Conservation (phyloP, 1,284 basidiomycete species). For the Boletellus sp. region DNA sequence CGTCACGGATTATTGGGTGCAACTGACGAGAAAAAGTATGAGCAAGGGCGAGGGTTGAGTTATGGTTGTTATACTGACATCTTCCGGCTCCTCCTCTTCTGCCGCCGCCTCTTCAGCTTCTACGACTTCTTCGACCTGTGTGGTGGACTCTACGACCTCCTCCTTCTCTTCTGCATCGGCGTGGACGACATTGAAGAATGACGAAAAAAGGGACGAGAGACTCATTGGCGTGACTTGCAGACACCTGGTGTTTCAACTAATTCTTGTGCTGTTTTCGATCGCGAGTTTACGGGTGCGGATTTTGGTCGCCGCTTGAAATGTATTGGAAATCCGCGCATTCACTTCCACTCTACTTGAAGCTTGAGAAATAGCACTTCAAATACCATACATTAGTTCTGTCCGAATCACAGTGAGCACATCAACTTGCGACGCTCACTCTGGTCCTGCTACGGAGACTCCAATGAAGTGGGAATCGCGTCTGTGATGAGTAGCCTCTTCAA, state of each 20-base stretch:
- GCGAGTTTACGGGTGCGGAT: slow-evolving; percentile 24
- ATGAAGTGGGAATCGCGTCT: too few relatives aligned
- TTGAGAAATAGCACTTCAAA: too few relatives aligned
- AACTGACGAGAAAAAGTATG: slow-evolving; percentile 37
- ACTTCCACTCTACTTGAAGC: too few relatives aligned
- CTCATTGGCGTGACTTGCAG: slow-evolving; percentile 28
- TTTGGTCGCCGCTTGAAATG: slow-evolving; percentile 26
- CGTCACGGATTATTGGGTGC: slow-evolving; percentile 68
- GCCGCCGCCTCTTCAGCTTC: slow-evolving; percentile 37
- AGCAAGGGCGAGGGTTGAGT: background rate
- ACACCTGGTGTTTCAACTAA: slow-evolving; percentile 5
- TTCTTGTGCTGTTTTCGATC: slow-evolving; percentile 13
- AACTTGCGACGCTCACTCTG: too few relatives aligned
- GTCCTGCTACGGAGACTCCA: too few relatives aligned
- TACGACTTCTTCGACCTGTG: slow-evolving; percentile 8
- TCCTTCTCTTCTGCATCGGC: slow-evolving; percentile 54
- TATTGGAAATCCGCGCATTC: background rate
- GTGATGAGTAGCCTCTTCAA: too few relatives aligned
- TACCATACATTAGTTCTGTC: too few relatives aligned
- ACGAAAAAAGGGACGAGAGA: slow-evolving; percentile 62
- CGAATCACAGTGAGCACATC: too few relatives aligned
- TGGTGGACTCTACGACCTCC: slow-evolving; percentile 24
- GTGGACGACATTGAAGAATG: slow-evolving; percentile 55
- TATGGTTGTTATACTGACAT: slow-evolving; percentile 52
- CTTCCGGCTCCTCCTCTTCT: slow-evolving; percentile 75